Evolutionary conservation across 2,329 filamentous ascomycete species (phyloP), one percentile per base, ranked within the genome.

Genomic region (Diaporthe ampelina): DNA sequence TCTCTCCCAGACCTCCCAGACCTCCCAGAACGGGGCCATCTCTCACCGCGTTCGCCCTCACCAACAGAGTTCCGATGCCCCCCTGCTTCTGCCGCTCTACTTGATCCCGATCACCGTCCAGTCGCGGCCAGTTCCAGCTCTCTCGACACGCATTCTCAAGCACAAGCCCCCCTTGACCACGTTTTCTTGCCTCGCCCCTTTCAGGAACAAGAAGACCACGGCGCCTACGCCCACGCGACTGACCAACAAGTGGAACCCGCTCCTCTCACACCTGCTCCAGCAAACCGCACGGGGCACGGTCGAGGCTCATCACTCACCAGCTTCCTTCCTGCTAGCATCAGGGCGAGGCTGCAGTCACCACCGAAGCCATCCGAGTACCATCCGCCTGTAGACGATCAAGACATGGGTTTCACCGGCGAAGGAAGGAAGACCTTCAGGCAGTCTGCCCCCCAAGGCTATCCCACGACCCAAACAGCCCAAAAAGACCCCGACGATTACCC

Each of bases 371-470:
- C 48, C 48, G 48, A 52, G 54, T 37, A 50, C 57, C 21, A 52
- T 48, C 52, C 24, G 45, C 54, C 56, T 15, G n/a, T 58, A 50
- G 56, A 72, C 76, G 37, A 79, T 76, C 79, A 81, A 58, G 83
- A 81, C 58, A 87, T 87, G 85, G 80, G 84, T 26, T 79, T 84
- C 63, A 87, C 85, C 67, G 85, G 85, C 71, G 85, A 87, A 75
- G 80, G 80, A 67, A 83, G 81, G 65, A 76, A 72, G 58, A 76
- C 57, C 71, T 77, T 75, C 32, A 74, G 76, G 32, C 81, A 78
- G 73, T 77, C 72, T 45, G 74, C 70, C 32, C 67, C 74, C 54
- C 71, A 61, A 11, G 65, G 65, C 17, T 54, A 56, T 59, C 35
- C 72, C 17, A 69, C 32, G 8, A 21, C 73, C 26, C 68, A 58